A percentile compares a stretch with the other conserved stretches of the same genome.
Evolutionary conservation across 257 asterid species (phyloP).

Genomic region (Penstemon davidsonii): DNA sequence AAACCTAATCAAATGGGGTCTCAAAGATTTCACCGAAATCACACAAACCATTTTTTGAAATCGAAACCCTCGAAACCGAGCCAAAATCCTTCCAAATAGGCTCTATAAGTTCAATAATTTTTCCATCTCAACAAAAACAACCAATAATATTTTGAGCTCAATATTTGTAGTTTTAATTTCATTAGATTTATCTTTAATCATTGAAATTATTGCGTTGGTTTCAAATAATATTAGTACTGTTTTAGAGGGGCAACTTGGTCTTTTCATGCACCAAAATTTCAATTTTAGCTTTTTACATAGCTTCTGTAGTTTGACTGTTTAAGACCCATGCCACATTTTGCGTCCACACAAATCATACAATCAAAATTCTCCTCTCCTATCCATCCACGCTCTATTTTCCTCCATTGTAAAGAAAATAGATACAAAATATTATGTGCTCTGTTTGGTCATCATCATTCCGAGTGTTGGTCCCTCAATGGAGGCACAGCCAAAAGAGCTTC

Average conservation of each 20-base stretch:
- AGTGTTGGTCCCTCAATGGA: constrained; percentile 46
- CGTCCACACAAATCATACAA: neutral
- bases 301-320: too few relatives aligned
- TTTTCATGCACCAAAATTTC: neutral
- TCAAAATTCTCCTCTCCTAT: neutral
- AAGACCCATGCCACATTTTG: constrained; percentile 10
- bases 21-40: too few relatives aligned
- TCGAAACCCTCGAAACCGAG: too few relatives aligned
- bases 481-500: constrained; percentile 39
- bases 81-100: too few relatives aligned
- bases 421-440: constrained; percentile 39
- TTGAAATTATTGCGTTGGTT: too few relatives aligned
- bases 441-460: constrained; percentile 51
- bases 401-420: neutral
- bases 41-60: too few relatives aligned
- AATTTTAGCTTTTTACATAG: neutral
- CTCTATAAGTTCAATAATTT: too few relatives aligned
- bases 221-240: neutral
- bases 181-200: too few relatives aligned
- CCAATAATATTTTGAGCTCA: too few relatives aligned
- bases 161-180: too few relatives aligned
- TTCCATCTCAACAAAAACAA: too few relatives aligned
- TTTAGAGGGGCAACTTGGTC: neutral
- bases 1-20: too few relatives aligned
- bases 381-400: constrained; percentile 29